Percentiles rank a stretch among this genome's conserved stretches.
These are phyloP conservation scores for Pseudomicrostroma phylloplanum DNA, from an alignment of 1,284 basidiomycete species.

Conservation along the genomic window DNA sequence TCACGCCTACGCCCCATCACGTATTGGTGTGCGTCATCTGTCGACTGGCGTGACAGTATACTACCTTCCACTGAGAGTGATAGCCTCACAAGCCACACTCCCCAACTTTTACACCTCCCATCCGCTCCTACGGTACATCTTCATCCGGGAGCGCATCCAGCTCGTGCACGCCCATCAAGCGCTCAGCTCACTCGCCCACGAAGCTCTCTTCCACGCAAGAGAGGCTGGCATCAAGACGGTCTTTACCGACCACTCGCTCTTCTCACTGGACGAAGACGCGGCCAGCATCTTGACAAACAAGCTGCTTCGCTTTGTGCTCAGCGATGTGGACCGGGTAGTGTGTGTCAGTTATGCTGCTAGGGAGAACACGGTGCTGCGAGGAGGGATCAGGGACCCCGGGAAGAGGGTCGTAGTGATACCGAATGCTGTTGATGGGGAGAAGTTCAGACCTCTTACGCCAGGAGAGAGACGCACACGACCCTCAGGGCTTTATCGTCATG, in stretches of 20 bases:
- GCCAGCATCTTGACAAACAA: constrained; percentile 96
- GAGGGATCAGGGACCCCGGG: constrained; percentile 53
- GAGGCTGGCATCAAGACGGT: constrained; percentile 57
- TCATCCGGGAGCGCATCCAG: constrained; percentile 77
- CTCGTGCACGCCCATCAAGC: constrained; percentile 89
- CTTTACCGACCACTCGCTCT: constrained; percentile 94
- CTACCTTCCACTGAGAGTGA: constrained; percentile 72
- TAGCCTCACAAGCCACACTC: constrained; percentile 67
- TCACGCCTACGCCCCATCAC: constrained; percentile 76
- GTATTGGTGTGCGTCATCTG: constrained; percentile 82
- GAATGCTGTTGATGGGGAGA: constrained; percentile 81
- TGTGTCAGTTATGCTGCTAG: constrained; percentile 75
- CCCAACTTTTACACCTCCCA: constrained; percentile 90
- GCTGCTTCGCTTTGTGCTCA: constrained; percentile 73
- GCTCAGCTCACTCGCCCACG: constrained; percentile 81
- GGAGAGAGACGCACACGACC: neutral
- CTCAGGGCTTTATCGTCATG: neutral
- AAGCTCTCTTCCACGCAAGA: constrained; percentile 69
- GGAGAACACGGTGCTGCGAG: constrained; percentile 89
- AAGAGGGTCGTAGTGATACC: constrained; percentile 61
- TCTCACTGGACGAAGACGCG: constrained; percentile 85
- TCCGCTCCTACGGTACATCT: constrained; percentile 81
- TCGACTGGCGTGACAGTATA: constrained; percentile 80
- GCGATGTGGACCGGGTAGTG: constrained; percentile 86
- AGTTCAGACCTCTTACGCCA: constrained; percentile 58